Conservation (phyloP, 2,329 filamentous ascomycete genomes). For the Xylariaceae sp. region DNA sequence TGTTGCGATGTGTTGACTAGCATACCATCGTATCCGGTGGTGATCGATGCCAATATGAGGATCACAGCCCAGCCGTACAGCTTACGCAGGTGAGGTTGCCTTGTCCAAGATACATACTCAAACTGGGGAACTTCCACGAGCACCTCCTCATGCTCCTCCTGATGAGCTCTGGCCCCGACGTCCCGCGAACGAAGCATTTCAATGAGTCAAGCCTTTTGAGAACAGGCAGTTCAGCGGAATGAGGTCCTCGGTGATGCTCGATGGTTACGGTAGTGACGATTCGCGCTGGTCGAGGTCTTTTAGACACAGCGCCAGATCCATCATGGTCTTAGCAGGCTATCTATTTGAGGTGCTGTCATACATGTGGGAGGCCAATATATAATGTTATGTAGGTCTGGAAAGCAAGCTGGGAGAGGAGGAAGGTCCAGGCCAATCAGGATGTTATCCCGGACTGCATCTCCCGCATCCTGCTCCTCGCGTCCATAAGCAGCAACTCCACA, state of each 20-base stretch:
- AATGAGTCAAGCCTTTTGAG: not conserved
- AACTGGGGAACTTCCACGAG: slow-evolving; percentile 1
- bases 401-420: slow-evolving; percentile 7
- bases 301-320: too few relatives aligned
- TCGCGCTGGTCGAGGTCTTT: too few relatives aligned
- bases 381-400: slow-evolving; percentile 11
- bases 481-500: slow-evolving; percentile 13
- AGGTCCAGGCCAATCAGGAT: slow-evolving; percentile 7
- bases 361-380: slow-evolving; percentile 4
- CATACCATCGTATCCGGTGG: slow-evolving; percentile 59
- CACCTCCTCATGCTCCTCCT: too few relatives aligned
- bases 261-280: too few relatives aligned
- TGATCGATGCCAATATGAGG: slow-evolving; percentile 56
- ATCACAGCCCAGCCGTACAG: slow-evolving; percentile 50
- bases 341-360: too few relatives aligned
- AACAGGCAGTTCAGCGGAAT: not conserved
- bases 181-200: not conserved
- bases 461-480: slow-evolving; percentile 11
- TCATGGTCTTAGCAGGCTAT: not conserved
- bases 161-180: not conserved
- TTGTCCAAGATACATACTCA: slow-evolving; percentile 47
- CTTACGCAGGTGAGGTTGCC: slow-evolving; percentile 51
- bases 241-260: too few relatives aligned
- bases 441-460: slow-evolving; percentile 2
- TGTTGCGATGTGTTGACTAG: slow-evolving; percentile 56